Evolutionary conservation across 2,329 filamentous ascomycete genomes (phyloP).

Genomic region (Ascosphaera acerosa): DNA sequence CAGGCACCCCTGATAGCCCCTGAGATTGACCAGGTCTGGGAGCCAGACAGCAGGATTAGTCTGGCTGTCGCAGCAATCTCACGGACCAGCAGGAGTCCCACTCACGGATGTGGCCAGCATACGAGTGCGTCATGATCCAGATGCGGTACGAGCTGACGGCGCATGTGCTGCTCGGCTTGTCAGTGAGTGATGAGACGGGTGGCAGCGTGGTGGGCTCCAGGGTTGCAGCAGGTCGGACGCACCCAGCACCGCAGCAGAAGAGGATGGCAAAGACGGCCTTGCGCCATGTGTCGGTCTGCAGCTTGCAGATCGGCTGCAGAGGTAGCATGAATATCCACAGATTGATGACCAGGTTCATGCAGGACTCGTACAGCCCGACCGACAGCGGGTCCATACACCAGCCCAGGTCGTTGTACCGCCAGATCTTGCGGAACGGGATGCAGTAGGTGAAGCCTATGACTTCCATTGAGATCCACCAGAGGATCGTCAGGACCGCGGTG

Average conservation of each 20-base stretch:
- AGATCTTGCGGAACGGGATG: not conserved
- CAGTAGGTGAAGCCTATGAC: not conserved
- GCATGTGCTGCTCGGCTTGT: not conserved
- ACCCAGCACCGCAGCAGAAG: not conserved
- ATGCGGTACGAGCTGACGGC: not conserved
- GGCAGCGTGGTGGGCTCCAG: not conserved
- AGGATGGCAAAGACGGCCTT: not conserved
- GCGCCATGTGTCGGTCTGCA: not conserved
- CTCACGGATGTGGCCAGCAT: no score
- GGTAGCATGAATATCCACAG: not conserved
- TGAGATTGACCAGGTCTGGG: not conserved
- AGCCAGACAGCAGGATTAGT: no score
- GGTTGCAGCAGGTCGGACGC: no score
- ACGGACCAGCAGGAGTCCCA: no score
- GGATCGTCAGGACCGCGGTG: not conserved
- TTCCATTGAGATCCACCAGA: not conserved
- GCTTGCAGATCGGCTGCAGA: not conserved
- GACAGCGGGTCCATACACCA: not conserved
- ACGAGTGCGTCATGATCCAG: not conserved
- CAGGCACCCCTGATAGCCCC: not conserved
- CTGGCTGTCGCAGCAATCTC: no score
- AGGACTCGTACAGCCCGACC: not conserved
- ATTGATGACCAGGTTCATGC: not conserved
- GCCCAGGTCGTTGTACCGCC: not conserved
- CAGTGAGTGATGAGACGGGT: not conserved